A percentile compares a stretch with the other conserved stretches of the same genome.
Conservation (phyloP, 179 eudicot species). For the Corrigiola litoralis region DNA sequence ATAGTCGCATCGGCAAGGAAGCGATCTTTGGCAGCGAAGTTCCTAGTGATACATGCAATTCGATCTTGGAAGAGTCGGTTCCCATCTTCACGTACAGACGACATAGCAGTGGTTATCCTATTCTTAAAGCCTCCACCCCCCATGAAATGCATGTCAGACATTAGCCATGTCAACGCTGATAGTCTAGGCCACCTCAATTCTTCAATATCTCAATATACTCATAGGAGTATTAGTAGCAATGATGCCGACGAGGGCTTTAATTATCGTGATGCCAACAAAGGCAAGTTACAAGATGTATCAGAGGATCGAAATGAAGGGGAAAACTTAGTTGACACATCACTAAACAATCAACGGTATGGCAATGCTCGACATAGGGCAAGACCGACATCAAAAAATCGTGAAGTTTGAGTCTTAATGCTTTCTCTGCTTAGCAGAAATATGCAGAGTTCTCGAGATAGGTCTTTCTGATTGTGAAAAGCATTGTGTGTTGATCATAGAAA, state of each 20-base stretch:
- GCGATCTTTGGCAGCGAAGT: slow-evolving; percentile 53
- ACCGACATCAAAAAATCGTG: background rate
- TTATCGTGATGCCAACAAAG: slow-evolving; percentile 4
- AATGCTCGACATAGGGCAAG: slow-evolving; percentile 15
- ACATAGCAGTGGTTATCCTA: slow-evolving; percentile 56
- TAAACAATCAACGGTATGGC: slow-evolving; percentile 21
- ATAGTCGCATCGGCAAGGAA: slow-evolving; percentile 52
- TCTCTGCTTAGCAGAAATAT: too few species aligned
- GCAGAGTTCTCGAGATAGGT: too few species aligned
- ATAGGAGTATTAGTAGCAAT: slow-evolving; percentile 26
- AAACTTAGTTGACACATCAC: slow-evolving; percentile 19
- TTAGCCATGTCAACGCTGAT: slow-evolving; percentile 29
- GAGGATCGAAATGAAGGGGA: slow-evolving; percentile 28
- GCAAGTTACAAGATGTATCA: slow-evolving; percentile 2
- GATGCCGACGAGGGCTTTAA: slow-evolving; percentile 32
- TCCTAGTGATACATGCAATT: slow-evolving; percentile 44
- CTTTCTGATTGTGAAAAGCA: too few species aligned
- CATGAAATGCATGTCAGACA: slow-evolving; percentile 32
- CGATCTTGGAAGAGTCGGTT: slow-evolving; percentile 62
- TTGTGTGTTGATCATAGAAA: too few species aligned
- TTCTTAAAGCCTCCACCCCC: slow-evolving; percentile 45
- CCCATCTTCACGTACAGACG: slow-evolving; percentile 60
- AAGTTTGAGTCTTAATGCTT: background rate
- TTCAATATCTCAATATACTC: slow-evolving; percentile 25
- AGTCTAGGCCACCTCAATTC: slow-evolving; percentile 38